Conservation (phyloP, 140 eudicot genomes). For the Bidens hawaiensis region DNA sequence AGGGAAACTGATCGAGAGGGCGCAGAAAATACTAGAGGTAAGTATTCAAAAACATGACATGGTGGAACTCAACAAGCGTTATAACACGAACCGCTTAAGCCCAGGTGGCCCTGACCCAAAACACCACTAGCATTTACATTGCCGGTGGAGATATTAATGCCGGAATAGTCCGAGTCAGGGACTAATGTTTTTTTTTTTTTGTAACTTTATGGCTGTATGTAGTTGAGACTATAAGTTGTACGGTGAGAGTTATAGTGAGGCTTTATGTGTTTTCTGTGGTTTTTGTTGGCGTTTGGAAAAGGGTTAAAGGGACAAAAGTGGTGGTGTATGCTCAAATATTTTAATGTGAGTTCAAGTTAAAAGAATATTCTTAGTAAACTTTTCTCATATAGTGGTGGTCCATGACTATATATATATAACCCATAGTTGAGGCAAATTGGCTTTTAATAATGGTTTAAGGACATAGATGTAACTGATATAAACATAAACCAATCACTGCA, state of each 20-base stretch:
- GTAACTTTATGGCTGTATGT: background rate
- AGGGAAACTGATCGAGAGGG: conserved; percentile 39
- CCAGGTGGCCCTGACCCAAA: conserved; percentile 92
- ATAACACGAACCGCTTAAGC: conserved; percentile 40
- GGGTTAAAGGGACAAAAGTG: background rate
- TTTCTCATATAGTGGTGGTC: conserved; percentile 31
- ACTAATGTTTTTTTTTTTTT: background rate
- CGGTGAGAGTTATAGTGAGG: background rate
- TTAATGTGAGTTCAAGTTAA: conserved; percentile 19
- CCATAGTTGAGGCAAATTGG: background rate
- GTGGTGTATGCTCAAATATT: too few species aligned
- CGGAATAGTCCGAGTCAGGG: background rate
- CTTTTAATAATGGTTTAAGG: background rate
- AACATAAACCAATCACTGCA: background rate
- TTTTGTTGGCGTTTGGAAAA: background rate
- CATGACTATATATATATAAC: conserved; percentile 14
- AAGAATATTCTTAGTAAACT: conserved; percentile 5
- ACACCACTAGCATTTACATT: conserved; percentile 45
- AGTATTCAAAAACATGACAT: conserved; percentile 34
- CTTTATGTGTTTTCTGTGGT: background rate
- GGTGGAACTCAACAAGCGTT: conserved; percentile 27
- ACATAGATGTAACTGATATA: background rate
- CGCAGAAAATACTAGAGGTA: conserved; percentile 37
- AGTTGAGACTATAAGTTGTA: background rate
- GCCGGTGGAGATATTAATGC: background rate